These are phyloP conservation scores for Wickerhamomyces rabaulensis DNA, from an alignment of 805 yeast genomes.

Conservation along the genomic window DNA sequence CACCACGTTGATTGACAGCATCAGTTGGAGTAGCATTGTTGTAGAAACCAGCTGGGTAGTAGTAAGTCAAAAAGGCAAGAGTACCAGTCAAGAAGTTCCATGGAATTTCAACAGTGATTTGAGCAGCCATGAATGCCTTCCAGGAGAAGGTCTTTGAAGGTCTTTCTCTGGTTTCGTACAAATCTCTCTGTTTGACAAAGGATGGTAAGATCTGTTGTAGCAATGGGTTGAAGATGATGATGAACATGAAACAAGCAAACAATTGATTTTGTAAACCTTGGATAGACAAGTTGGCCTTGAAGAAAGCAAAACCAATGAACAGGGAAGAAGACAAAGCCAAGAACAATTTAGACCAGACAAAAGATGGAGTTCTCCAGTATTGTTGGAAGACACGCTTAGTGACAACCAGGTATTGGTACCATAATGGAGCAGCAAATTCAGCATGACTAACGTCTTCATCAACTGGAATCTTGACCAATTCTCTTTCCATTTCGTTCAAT, in stretches of 20 bases:
- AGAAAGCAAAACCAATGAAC: conserved; percentile 72
- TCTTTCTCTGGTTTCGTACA: conserved; percentile 69
- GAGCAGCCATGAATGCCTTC: conserved; percentile 56
- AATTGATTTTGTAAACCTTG: conserved; percentile 80
- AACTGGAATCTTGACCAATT: conserved; percentile 36
- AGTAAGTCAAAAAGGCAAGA: conserved; percentile 52
- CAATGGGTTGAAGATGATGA: conserved; percentile 49
- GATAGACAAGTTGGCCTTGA: conserved; percentile 54
- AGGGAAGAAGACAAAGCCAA: conserved; percentile 49
- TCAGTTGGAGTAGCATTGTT: conserved; percentile 58
- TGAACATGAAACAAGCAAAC: conserved; percentile 69
- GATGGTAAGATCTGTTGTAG: conserved; percentile 60
- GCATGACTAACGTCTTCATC: conserved; percentile 28
- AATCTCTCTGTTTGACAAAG: conserved; percentile 53
- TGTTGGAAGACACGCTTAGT: conserved; percentile 54
- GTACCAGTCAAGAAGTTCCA: conserved; percentile 60
- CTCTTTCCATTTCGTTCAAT: conserved; percentile 58
- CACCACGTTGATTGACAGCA: conserved; percentile 48
- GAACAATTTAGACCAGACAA: conserved; percentile 52
- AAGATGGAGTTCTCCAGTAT: conserved; percentile 62
- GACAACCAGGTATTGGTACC: conserved; percentile 39
- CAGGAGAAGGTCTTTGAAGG: conserved; percentile 69
- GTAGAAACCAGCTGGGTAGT: conserved; percentile 69
- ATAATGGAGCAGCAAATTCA: conserved; percentile 40
- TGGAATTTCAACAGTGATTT: conserved; percentile 60